phyloP scores from a whole-genome alignment of 345 rosid species.

The Gossypium bickii region DNA sequence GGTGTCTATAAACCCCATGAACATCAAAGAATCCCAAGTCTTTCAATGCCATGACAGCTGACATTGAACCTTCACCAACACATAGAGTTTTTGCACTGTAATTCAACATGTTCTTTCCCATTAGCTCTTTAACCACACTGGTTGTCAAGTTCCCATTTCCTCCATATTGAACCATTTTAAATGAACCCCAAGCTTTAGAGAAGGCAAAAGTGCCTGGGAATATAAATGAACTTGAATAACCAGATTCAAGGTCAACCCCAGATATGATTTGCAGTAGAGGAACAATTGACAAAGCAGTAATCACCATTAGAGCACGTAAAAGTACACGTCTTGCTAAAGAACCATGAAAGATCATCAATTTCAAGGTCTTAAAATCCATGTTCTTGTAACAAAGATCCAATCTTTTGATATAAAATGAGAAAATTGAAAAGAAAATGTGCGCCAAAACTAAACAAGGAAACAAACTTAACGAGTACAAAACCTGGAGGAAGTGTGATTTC shows the following conservation, averaged over 20 bases:
- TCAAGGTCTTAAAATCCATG: conserved; percentile 53
- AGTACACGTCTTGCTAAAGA: conserved; percentile 58
- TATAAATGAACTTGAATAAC: conserved; percentile 28
- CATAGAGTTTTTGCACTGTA: conserved; percentile 56
- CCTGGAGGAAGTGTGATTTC: conserved; percentile 98
- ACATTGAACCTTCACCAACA: conserved; percentile 63
- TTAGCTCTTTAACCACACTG: conserved; percentile 51
- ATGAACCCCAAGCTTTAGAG: conserved; percentile 37
- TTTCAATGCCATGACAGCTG: conserved; percentile 50
- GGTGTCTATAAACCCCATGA: conserved; percentile 41
- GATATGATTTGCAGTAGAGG: conserved; percentile 46
- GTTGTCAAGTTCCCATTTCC: conserved; percentile 46
- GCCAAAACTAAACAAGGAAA: conserved; percentile 7
- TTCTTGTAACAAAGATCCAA: conserved; percentile 10
- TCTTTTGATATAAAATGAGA: conserved; percentile 11
- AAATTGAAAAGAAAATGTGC: conserved; percentile 34
- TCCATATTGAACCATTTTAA: conserved; percentile 37
- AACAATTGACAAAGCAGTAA: conserved; percentile 47
- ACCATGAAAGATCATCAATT: conserved; percentile 38
- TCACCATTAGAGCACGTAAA: conserved; percentile 51
- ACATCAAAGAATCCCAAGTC: conserved; percentile 52
- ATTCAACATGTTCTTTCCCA: conserved; percentile 41
- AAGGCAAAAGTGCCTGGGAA: conserved; percentile 28
- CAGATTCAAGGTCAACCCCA: conserved; percentile 32
- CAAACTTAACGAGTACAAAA: conserved; percentile 77